These are phyloP conservation scores for Boletellus ananas DNA, from an alignment of 768 basidiomycete species.

Conservation along the genomic window DNA sequence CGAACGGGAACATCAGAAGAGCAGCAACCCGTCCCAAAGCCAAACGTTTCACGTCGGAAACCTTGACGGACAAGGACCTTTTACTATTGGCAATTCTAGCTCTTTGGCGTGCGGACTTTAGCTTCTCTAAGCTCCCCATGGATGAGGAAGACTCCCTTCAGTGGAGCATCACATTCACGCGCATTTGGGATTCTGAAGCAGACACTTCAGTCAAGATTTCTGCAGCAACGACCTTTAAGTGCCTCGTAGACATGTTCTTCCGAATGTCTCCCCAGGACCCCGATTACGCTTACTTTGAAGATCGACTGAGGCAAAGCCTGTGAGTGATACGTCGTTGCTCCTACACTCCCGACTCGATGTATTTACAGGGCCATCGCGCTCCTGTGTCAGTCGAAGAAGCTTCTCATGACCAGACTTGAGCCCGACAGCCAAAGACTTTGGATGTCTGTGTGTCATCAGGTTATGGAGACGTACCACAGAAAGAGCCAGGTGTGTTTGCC, in stretches of 20 bases:
- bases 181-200: slow-evolving; percentile 58
- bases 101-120: slow-evolving; percentile 57
- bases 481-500: slow-evolving; percentile 42
- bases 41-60: slow-evolving; percentile 53
- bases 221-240: slow-evolving; percentile 47
- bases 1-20: slow-evolving; percentile 51
- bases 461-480: slow-evolving; percentile 53
- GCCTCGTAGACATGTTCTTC: slow-evolving; percentile 43
- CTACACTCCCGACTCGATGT: not conserved
- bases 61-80: slow-evolving; percentile 64
- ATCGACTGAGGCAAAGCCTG: slow-evolving; percentile 48
- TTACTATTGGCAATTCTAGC: slow-evolving; percentile 66
- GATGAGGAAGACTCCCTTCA: slow-evolving; percentile 38
- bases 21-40: slow-evolving; percentile 56
- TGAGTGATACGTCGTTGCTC: slow-evolving; percentile 29
- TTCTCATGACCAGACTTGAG: slow-evolving; percentile 58
- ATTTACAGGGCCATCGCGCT: slow-evolving; percentile 20
- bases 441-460: slow-evolving; percentile 58
- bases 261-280: slow-evolving; percentile 39
- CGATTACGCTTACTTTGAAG: slow-evolving; percentile 34
- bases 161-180: slow-evolving; percentile 47
- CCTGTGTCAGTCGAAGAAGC: slow-evolving; percentile 51
- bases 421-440: slow-evolving; percentile 63
- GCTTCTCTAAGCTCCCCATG: slow-evolving; percentile 51
- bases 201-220: slow-evolving; percentile 67